Evolutionary conservation across 2,329 filamentous ascomycete species (phyloP).

Genomic region (Exophiala xenobiotica): DNA sequence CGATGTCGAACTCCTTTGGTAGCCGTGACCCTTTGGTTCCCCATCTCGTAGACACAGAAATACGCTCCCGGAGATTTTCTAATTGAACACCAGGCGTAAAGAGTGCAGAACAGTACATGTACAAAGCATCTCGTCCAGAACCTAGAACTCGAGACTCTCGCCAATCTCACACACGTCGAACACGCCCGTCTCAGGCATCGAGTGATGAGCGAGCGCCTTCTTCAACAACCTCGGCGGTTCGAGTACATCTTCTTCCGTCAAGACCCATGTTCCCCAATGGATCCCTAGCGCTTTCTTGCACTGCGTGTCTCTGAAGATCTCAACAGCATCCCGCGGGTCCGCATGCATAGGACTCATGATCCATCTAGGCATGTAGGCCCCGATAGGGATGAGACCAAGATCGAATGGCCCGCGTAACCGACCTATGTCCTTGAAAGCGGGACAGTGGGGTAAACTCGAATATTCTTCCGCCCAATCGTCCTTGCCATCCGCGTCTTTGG

Average conservation of each 20-base stretch:
- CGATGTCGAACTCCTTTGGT: too few relatives aligned
- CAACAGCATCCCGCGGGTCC: constrained; percentile 81
- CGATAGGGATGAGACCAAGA: constrained; percentile 88
- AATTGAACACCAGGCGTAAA: too few relatives aligned
- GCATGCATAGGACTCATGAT: constrained; percentile 81
- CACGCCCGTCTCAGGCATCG: constrained; percentile 62
- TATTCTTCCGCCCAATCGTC: constrained; percentile 73
- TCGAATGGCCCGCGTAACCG: constrained; percentile 80
- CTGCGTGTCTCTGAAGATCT: constrained; percentile 81
- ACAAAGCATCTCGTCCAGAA: background rate
- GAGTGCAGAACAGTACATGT: too few relatives aligned
- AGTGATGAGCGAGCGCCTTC: constrained; percentile 66
- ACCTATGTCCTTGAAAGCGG: constrained; percentile 83
- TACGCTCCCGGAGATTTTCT: too few relatives aligned
- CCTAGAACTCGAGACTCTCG: constrained; percentile 72
- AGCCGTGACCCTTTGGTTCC: too few relatives aligned
- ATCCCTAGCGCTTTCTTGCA: constrained; percentile 80
- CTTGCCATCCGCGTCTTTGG: constrained; percentile 57
- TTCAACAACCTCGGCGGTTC: constrained; percentile 75
- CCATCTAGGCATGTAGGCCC: constrained; percentile 67
- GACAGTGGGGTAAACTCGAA: constrained; percentile 66
- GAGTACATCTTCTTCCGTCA: constrained; percentile 80
- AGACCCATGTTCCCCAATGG: constrained; percentile 87
- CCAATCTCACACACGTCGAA: constrained; percentile 86
- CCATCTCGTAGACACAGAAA: too few relatives aligned